These are phyloP conservation scores for Neolecta irregularis DNA, from an alignment of 1,139 yeast genomes.

Conservation along the genomic window DNA sequence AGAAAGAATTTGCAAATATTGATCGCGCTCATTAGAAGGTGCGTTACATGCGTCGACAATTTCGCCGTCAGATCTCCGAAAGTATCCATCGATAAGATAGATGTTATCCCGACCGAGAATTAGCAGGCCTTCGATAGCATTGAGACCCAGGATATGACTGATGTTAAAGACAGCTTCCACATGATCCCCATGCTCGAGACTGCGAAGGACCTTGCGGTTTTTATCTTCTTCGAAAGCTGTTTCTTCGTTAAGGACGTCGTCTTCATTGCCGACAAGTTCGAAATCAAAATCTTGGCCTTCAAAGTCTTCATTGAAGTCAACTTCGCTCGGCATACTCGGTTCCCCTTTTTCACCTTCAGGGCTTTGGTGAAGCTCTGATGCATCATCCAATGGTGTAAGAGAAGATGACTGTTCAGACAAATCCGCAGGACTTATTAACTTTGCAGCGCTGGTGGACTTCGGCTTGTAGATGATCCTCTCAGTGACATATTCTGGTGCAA, in stretches of 20 bases:
- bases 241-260: constrained; percentile 15
- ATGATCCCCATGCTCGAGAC: constrained; percentile 54
- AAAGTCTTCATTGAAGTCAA: no score
- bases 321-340: no score
- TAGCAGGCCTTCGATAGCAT: constrained; percentile 55
- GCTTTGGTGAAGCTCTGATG: no score
- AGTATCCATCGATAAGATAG: constrained; percentile 56
- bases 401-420: no score
- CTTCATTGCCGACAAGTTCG: no score
- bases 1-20: constrained; percentile 45
- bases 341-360: no score
- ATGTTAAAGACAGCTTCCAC: constrained; percentile 61
- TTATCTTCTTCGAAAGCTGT: constrained; percentile 44
- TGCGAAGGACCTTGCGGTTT: constrained; percentile 55
- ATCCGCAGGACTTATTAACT: no score
- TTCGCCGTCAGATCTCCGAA: constrained; percentile 39
- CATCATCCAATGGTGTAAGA: no score
- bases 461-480: no score
- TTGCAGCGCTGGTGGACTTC: no score
- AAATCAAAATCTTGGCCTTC: no score
- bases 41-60: constrained; percentile 58
- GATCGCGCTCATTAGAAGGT: constrained; percentile 44
- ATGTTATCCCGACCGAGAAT: constrained; percentile 49
- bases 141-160: constrained; percentile 56
- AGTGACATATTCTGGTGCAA: constrained; percentile 40